A percentile compares a stretch with the other conserved stretches of the same genome.
Conservation (phyloP, 495 filamentous ascomycete species). For the Annulohypoxylon maeteangense region DNA sequence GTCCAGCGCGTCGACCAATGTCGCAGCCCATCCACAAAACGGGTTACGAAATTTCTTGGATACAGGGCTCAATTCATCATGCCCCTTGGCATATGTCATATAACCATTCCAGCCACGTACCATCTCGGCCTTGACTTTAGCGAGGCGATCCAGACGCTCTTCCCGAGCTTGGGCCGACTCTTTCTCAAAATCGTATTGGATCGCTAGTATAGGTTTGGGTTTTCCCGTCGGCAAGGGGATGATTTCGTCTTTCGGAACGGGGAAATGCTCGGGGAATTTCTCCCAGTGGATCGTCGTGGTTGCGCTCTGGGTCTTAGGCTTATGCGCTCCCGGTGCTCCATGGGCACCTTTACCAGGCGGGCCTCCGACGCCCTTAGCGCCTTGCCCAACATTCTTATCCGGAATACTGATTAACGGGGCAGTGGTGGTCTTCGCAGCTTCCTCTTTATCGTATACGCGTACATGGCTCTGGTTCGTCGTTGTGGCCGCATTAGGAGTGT, state of each 20-base stretch:
- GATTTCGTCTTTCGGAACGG: conserved; percentile 72
- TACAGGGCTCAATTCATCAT: conserved; percentile 84
- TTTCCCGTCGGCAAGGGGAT: conserved; percentile 79
- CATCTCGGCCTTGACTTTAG: conserved; percentile 81
- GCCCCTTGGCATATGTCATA: conserved; percentile 80
- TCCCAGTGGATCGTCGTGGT: conserved; percentile 70
- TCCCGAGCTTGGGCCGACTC: conserved; percentile 70
- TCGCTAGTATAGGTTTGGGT: conserved; percentile 73
- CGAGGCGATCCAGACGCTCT: conserved; percentile 70
- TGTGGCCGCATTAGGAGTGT: conserved; percentile 26
- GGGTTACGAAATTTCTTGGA: conserved; percentile 72
- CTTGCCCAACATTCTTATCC: conserved; percentile 48
- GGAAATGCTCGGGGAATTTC: conserved; percentile 77
- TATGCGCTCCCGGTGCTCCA: conserved; percentile 27
- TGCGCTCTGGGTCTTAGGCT: conserved; percentile 30
- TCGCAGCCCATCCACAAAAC: conserved; percentile 95
- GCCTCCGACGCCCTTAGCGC: conserved; percentile 36
- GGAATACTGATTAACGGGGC: conserved; percentile 51
- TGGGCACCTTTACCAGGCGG: conserved; percentile 26
- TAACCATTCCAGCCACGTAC: conserved; percentile 85
- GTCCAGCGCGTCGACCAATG: conserved; percentile 91
- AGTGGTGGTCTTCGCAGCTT: conserved; percentile 45
- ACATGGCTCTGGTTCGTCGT: conserved; percentile 43
- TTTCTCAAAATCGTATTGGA: conserved; percentile 76
- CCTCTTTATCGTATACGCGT: conserved; percentile 56